Conservation (phyloP, 2,329 filamentous ascomycete genomes). For the Corniculantispora saksenae region DNA sequence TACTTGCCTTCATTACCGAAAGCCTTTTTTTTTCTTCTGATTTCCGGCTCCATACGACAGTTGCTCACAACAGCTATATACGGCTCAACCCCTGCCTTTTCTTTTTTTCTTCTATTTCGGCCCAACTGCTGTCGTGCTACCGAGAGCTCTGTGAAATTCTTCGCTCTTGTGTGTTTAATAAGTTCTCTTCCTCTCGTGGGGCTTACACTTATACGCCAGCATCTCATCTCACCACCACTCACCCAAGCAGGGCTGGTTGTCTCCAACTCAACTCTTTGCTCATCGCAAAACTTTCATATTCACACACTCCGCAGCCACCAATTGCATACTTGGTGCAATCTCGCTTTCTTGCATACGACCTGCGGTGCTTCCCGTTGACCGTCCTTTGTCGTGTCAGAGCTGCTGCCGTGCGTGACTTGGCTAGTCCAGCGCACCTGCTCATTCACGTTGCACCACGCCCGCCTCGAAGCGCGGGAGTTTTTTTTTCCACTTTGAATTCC, state of each 20-base stretch:
- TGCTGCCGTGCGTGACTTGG: slow-evolving; percentile 5
- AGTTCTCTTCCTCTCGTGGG: neutral
- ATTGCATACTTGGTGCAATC: slow-evolving; percentile 3
- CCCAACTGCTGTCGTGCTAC: slow-evolving; percentile 6
- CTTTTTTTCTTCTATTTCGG: neutral
- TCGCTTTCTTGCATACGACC: slow-evolving; percentile 16
- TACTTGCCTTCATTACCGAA: neutral
- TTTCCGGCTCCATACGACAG: neutral
- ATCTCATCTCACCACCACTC: neutral
- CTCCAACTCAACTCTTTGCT: neutral
- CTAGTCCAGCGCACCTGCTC: slow-evolving; percentile 11
- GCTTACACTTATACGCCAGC: slow-evolving; percentile 13
- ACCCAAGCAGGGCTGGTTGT: neutral
- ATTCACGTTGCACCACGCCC: slow-evolving; percentile 8
- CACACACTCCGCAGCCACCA: neutral
- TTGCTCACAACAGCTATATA: slow-evolving; percentile 11
- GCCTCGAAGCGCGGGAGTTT: neutral
- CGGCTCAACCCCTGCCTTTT: neutral
- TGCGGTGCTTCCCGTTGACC: slow-evolving; percentile 16
- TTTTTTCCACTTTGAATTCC: neutral
- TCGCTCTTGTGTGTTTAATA: neutral
- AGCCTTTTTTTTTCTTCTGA: neutral
- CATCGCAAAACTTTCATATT: neutral
- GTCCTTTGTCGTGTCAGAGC: slow-evolving; percentile 15
- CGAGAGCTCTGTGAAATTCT: neutral